Evolutionary conservation across 148 eudicot species (phyloP).

Genomic region (Pharnaceum exiguum): DNA sequence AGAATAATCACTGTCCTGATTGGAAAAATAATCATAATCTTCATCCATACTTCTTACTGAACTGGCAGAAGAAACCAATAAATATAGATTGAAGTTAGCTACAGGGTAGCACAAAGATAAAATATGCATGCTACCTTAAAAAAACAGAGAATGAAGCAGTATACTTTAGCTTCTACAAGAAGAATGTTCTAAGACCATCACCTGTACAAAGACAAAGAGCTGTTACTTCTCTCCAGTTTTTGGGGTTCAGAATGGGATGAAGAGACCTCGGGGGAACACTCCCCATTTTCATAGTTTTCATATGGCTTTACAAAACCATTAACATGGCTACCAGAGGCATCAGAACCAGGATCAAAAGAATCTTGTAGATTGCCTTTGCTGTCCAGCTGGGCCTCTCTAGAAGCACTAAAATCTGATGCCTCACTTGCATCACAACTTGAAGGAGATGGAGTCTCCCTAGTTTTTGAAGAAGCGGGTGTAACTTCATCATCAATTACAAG

Average conservation of each 20-base stretch:
- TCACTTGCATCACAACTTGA: constrained; percentile 55
- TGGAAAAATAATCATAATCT: constrained; percentile 44
- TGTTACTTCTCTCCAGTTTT: constrained; percentile 45
- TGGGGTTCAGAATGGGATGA: constrained; percentile 24
- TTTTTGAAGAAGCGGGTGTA: constrained; percentile 42
- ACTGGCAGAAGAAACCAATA: constrained; percentile 52
- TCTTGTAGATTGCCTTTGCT: constrained; percentile 32
- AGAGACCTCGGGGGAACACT: constrained; percentile 32
- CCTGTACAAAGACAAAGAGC: constrained; percentile 71
- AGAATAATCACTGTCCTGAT: constrained; percentile 46
- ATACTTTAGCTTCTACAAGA: too few relatives aligned
- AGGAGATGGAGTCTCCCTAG: constrained; percentile 48
- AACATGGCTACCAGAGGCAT: constrained; percentile 39
- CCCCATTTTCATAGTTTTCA: constrained; percentile 38
- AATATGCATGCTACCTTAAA: not conserved
- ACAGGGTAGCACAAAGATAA: not conserved
- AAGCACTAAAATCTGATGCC: constrained; percentile 55
- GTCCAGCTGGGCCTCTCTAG: constrained; percentile 36
- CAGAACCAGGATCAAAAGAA: constrained; percentile 46
- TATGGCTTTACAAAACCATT: constrained; percentile 30
- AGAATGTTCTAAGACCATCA: constrained; percentile 12
- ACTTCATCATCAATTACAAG: constrained; percentile 53
- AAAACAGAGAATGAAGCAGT: not conserved
- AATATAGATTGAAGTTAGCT: constrained; percentile 5
- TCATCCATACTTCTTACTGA: constrained; percentile 74